Percentiles rank a stretch among this genome's conserved stretches.
phyloP scores from a whole-genome alignment of 2,329 filamentous ascomycete genomes.

The Plectosphaerella plurivora region DNA sequence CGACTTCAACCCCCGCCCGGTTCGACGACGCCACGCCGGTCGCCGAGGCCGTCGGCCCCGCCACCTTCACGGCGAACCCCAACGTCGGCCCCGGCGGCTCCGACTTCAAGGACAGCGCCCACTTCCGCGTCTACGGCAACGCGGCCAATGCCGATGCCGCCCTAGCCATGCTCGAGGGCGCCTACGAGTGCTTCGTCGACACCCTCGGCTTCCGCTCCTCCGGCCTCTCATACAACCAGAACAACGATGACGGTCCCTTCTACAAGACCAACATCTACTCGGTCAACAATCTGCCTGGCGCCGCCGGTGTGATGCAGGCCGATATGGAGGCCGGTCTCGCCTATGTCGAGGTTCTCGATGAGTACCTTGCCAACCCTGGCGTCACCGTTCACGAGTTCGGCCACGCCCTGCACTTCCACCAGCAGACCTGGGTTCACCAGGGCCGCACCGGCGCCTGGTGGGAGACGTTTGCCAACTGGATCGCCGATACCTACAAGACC shows the following conservation, averaged over 20 bases:
- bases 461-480: slow-evolving; percentile 46
- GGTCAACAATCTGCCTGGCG: slow-evolving; percentile 27
- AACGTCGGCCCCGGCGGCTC: slow-evolving; percentile 26
- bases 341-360: slow-evolving; percentile 36
- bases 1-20: not conserved
- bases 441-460: slow-evolving; percentile 43
- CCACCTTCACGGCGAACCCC: slow-evolving; percentile 21
- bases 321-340: slow-evolving; percentile 32
- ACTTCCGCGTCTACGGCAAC: slow-evolving; percentile 34
- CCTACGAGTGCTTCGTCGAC: slow-evolving; percentile 34
- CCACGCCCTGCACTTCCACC: slow-evolving; percentile 41
- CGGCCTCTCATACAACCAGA: slow-evolving; percentile 28
- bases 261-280: slow-evolving; percentile 44
- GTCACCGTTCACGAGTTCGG: slow-evolving; percentile 47
- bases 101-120: slow-evolving; percentile 25
- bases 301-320: slow-evolving; percentile 37
- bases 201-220: slow-evolving; percentile 32
- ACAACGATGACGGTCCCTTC: slow-evolving; percentile 29
- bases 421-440: slow-evolving; percentile 39
- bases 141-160: slow-evolving; percentile 16
- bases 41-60: slow-evolving; percentile 10
- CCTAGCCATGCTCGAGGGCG: slow-evolving; percentile 38
- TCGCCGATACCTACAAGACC: slow-evolving; percentile 43
- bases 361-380: slow-evolving; percentile 29
- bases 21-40: slow-evolving; percentile 22